phyloP scores from a whole-genome alignment of 2,329 filamentous ascomycete genomes.

The Geoglossum cookeanum region DNA sequence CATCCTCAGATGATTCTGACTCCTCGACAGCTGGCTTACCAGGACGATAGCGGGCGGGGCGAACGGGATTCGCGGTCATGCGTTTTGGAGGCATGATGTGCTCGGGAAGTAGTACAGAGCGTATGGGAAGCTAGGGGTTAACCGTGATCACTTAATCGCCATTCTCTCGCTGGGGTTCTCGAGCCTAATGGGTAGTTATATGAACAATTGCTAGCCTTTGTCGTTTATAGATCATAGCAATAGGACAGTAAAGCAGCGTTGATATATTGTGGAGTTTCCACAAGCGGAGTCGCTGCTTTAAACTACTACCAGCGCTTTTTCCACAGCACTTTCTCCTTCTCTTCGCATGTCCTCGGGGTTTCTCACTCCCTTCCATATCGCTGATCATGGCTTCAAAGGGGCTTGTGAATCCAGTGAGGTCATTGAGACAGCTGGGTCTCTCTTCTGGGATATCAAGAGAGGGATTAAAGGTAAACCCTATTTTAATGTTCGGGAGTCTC shows the following conservation, averaged over 20 bases:
- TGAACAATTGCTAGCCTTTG: no score
- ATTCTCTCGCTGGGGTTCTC: neutral
- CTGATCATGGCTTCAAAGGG: neutral
- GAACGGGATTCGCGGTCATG: slow-evolving; percentile 82
- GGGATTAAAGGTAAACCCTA: neutral
- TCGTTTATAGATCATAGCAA: neutral
- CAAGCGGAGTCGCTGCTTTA: neutral
- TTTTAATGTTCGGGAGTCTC: neutral
- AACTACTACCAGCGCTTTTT: neutral
- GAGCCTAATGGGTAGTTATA: neutral
- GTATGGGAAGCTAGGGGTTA: no score
- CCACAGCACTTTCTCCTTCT: neutral
- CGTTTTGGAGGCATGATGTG: slow-evolving; percentile 47
- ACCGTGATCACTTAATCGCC: no score
- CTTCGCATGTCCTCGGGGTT: neutral
- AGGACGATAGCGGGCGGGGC: slow-evolving; percentile 64
- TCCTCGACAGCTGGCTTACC: slow-evolving; percentile 51
- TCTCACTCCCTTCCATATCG: neutral
- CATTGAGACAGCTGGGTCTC: neutral
- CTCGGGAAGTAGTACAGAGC: neutral
- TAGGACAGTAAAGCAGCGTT: no score
- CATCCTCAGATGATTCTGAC: slow-evolving; percentile 20
- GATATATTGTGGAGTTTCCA: neutral
- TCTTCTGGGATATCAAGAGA: neutral
- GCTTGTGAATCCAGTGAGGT: neutral